phyloP scores from a whole-genome alignment of 495 filamentous ascomycete genomes.

The Aspergillus indologenus region DNA sequence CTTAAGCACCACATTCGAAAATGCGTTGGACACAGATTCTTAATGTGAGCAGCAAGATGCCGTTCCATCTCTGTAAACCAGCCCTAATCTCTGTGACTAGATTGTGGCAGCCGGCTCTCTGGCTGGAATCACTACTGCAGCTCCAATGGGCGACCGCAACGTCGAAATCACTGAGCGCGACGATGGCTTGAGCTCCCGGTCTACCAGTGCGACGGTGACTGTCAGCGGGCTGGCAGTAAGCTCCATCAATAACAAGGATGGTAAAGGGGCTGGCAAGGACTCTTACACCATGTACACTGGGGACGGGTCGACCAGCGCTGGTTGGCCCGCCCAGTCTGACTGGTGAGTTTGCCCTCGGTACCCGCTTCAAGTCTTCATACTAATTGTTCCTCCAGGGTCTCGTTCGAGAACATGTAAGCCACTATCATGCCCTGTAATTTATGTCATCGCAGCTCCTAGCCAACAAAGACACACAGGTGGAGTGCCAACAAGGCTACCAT shows the following conservation, averaged over 20 bases:
- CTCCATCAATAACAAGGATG: not conserved
- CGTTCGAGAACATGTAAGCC: not conserved
- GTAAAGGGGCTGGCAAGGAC: not conserved
- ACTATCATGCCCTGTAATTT: too few relatives aligned
- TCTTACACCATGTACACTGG: conserved; percentile 4
- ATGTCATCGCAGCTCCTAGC: not conserved
- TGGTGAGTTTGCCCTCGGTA: not conserved
- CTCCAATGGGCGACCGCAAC: not conserved
- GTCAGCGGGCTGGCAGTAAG: not conserved
- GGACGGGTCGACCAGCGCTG: not conserved
- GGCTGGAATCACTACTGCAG: not conserved
- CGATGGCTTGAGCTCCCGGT: not conserved
- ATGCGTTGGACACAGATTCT: conserved; percentile 4
- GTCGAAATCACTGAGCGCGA: not conserved
- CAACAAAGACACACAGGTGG: conserved; percentile 29
- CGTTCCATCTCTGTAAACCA: not conserved
- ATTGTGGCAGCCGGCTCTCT: not conserved
- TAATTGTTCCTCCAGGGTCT: not conserved
- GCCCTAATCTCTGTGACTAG: not conserved
- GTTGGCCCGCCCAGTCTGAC: conserved; percentile 4
- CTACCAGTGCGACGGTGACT: conserved; percentile 1
- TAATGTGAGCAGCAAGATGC: not conserved
- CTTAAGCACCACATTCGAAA: not conserved
- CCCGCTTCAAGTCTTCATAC: not conserved
- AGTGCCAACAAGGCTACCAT: conserved; percentile 41